Base-by-base conservation (phyloP, 106 monocot genomes). In the Triglochin maritima region DNA sequence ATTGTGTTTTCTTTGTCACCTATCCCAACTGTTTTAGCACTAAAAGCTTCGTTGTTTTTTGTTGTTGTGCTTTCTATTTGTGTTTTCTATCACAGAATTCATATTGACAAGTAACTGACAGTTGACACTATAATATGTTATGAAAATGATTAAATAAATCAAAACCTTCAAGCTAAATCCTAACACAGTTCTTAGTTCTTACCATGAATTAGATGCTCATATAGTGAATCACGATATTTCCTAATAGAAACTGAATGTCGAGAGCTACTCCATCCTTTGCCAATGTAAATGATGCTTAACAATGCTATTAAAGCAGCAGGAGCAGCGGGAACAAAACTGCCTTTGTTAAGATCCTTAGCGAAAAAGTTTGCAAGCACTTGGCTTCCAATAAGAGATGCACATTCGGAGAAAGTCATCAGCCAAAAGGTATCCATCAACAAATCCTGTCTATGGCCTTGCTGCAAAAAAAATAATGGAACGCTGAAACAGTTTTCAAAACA, bases 331-430 rank as follows among this genome's bases (percentile, higher is more conserved):
- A 68, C 29, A 61, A 87, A 50, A 44, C 82, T 74, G 60, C 84
- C 77, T 54, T 73, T 88, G 2, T 80, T 8, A 49, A 65, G 58
- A 86, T 92, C 83, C 76, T 77, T 92, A 17, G 77, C 75, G 52
- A 84, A 72, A 15, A 86, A 17, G 68, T 98, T 98, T 73, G 88
- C 77, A 57, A 98, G 16, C 50, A 65, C 82, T 89, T 92, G 98
- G 55, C 91, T 86, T 65, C 83, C 82, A 74, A 98, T 60, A 47
- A 92, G 77, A 77, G 92, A 85, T 54, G 81, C 73, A 62, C 92
- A 88, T 62, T 83, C 98, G 17, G 80, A 86, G 73, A 92, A 91
- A 56, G 73, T 79, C 88, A 92, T 92, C 53, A 88, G 69, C 98
- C 98, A 98, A 67, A 98, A 98, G 17, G 86, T 92, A 14, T 91